A percentile compares a stretch with the other conserved stretches of the same genome.
Conservation (phyloP, 352 stramenopile genomes). For the Phytophthora vignae region DNA sequence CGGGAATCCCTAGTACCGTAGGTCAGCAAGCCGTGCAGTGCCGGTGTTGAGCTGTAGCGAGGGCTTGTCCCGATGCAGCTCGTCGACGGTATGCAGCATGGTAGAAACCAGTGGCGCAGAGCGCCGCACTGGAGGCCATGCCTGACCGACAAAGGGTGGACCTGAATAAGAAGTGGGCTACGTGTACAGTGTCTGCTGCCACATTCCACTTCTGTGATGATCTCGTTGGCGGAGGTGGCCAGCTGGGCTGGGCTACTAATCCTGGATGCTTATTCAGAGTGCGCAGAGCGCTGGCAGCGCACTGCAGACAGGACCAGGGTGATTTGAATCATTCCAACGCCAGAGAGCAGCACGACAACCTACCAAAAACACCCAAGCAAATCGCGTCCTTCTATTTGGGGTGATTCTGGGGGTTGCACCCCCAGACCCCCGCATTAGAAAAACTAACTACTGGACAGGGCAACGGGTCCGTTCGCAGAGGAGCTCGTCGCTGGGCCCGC, state of each 20-base stretch:
- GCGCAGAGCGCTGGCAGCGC: neutral
- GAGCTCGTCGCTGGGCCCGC: too few species aligned
- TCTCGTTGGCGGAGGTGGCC: conserved; percentile 1
- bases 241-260: conserved; percentile 6
- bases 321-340: conserved; percentile 30
- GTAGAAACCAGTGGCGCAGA: conserved; percentile 10
- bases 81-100: neutral
- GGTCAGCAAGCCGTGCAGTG: neutral
- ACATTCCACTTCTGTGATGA: conserved; percentile 8
- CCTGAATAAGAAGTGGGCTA: conserved; percentile 26
- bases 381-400: too few species aligned
- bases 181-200: conserved; percentile 4
- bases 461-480: too few species aligned
- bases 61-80: neutral
- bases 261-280: conserved; percentile 20
- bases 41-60: conserved; percentile 5
- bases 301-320: conserved; percentile 22
- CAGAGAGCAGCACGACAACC: too few species aligned
- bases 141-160: conserved; percentile 17
- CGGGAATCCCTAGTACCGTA: neutral
- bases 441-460: too few species aligned
- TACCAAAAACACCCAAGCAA: too few species aligned
- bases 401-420: too few species aligned
- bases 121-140: neutral
- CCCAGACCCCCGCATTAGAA: too few species aligned